These are phyloP conservation scores for Pseudopithomyces maydicus DNA, from an alignment of 2,329 filamentous ascomycete species.

Conservation along the genomic window DNA sequence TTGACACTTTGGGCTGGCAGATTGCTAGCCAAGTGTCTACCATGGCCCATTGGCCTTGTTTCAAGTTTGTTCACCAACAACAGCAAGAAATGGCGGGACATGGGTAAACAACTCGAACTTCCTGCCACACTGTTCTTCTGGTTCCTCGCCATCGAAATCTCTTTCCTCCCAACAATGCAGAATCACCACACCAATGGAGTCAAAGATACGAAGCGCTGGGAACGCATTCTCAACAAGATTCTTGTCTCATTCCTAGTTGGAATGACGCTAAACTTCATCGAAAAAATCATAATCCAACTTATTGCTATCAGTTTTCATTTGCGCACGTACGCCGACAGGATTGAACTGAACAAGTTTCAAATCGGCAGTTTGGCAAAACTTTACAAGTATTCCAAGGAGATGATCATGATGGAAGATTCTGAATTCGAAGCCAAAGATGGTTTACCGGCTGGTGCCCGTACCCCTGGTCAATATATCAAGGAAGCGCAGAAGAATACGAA, in stretches of 20 bases:
- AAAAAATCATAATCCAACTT: constrained; percentile 93
- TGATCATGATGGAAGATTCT: constrained; percentile 72
- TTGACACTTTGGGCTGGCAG: constrained; percentile 82
- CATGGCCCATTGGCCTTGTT: constrained; percentile 64
- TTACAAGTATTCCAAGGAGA: constrained; percentile 67
- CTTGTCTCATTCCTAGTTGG: constrained; percentile 84
- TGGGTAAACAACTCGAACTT: constrained; percentile 83
- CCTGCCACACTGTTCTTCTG: constrained; percentile 88
- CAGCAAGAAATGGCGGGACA: constrained; percentile 89
- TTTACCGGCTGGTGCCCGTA: constrained; percentile 66
- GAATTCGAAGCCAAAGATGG: constrained; percentile 66
- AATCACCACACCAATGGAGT: constrained; percentile 64
- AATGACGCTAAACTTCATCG: constrained; percentile 77
- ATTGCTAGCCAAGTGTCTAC: constrained; percentile 68
- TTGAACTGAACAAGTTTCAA: constrained; percentile 90
- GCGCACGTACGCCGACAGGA: constrained; percentile 86
- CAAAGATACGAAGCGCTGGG: constrained; percentile 66
- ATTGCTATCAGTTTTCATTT: constrained; percentile 93
- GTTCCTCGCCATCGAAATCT: constrained; percentile 85
- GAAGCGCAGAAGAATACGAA: constrained; percentile 75
- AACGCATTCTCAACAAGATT: constrained; percentile 80
- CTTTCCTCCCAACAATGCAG: constrained; percentile 82
- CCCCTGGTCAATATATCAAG: constrained; percentile 73
- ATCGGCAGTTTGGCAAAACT: constrained; percentile 71
- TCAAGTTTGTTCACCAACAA: constrained; percentile 84